Percentiles rank a stretch among this genome's conserved stretches.
Conservation (phyloP, 306 rosid species). For the Erythrophleum fordii region DNA sequence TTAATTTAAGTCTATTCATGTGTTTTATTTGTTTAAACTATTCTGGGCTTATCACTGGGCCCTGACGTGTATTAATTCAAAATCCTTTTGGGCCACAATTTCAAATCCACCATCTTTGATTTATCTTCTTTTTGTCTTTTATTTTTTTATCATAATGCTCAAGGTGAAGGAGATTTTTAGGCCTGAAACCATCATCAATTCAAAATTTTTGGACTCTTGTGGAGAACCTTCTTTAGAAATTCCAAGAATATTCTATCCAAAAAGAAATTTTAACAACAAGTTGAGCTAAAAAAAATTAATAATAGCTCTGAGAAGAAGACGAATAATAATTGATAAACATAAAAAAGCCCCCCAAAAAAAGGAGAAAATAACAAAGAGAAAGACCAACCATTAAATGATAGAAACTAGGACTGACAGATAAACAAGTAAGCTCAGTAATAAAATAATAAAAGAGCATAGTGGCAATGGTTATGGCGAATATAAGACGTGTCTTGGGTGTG, state of each 20-base stretch:
- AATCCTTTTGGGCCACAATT: background rate
- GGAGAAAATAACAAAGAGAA: background rate
- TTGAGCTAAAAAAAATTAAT: background rate
- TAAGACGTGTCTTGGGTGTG: slow-evolving; percentile 31
- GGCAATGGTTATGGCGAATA: background rate
- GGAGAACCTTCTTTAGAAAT: background rate
- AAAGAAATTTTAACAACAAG: background rate
- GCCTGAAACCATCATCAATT: no score
- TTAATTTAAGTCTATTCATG: no score
- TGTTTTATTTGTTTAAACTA: no score
- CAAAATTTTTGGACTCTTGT: no score
- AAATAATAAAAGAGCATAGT: background rate
- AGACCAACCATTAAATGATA: background rate
- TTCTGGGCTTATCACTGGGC: no score
- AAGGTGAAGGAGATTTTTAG: no score
- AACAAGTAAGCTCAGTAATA: background rate
- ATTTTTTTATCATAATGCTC: no score
- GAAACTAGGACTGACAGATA: background rate
- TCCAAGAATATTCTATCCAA: background rate
- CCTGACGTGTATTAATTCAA: no score
- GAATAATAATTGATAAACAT: no score
- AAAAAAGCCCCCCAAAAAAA: background rate
- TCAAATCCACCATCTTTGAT: background rate
- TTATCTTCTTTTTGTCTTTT: no score
- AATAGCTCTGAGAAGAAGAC: background rate